Conservation (phyloP, 2,329 filamentous ascomycete species). For the Ophiostoma piceae region DNA sequence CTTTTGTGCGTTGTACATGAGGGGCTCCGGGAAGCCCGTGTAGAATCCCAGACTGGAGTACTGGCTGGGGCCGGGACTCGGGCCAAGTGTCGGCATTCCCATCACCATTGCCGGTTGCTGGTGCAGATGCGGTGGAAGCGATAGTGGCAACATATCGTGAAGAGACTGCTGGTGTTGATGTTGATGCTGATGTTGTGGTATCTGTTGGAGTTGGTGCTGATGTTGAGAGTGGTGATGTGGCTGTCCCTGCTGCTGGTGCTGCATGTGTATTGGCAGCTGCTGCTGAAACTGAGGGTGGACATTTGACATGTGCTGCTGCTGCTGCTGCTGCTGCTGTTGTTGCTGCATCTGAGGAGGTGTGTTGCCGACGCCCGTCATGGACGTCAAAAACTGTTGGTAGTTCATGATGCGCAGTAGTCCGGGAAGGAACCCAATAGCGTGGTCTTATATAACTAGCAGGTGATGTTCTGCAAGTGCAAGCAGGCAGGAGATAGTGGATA, state of each 20-base stretch:
- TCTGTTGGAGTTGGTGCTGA: slow-evolving; percentile 13
- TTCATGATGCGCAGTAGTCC: background rate
- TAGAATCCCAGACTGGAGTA: slow-evolving; percentile 49
- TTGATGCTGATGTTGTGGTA: slow-evolving; percentile 9
- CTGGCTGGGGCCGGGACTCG: slow-evolving; percentile 36
- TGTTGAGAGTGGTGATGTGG: slow-evolving; percentile 20
- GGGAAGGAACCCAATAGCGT: background rate
- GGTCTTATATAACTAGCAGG: background rate
- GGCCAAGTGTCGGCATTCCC: slow-evolving; percentile 29
- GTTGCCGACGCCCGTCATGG: slow-evolving; percentile 17
- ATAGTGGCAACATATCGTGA: slow-evolving; percentile 24
- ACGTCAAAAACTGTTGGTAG: slow-evolving; percentile 16
- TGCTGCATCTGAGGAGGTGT: slow-evolving; percentile 8
- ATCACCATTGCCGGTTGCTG: slow-evolving; percentile 34
- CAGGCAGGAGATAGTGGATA: background rate
- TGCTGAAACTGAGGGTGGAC: background rate
- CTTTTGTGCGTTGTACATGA: slow-evolving; percentile 45
- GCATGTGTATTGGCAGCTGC: background rate
- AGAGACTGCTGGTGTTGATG: slow-evolving; percentile 12
- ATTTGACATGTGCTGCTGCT: background rate
- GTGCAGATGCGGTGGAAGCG: slow-evolving; percentile 21
- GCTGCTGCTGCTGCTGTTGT: background rate
- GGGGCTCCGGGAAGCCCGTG: slow-evolving; percentile 46
- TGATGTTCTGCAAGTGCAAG: background rate
- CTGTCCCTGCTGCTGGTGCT: slow-evolving; percentile 15